Evolutionary conservation across 2,329 filamentous ascomycete species (phyloP), one percentile per base, ranked within the genome.

Genomic region (Phyllosticta citribraziliensis): DNA sequence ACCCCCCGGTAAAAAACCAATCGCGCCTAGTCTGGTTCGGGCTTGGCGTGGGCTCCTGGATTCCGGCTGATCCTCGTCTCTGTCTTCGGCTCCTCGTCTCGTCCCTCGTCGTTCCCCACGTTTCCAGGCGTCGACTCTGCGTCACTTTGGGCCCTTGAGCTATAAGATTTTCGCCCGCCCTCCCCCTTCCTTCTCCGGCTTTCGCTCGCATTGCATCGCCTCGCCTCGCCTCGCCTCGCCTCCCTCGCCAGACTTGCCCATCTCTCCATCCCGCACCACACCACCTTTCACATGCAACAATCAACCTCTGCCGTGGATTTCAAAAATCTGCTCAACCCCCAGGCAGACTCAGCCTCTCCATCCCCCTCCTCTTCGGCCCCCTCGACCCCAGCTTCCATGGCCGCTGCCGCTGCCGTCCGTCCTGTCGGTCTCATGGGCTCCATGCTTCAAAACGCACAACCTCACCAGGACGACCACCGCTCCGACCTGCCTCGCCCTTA

Each of bases 401-500:
- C 62, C 60, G 74, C 75, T 64, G 74, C 78, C 60, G 75, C 78
- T 66, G 72, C 76, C 61, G 76, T 79, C 66, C 75, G 76, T 69
- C 74, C 76, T 62, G 76, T 79, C 66, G 75, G 76, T 69, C 74
- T 77, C 65, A 76, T 78, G 74, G 75, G 73, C 74, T 84, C 69
- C 76, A 85, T 72, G 78, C 85, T 77, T 79, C 86, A 70, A 82
- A 88, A 85, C 64, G 69, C 67, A 35, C 82, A 71, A 61, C 67
- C 70, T 56, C 60, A 61, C 55, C 71, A 73, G 64, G 72, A 75
- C 66, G 82, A 86, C 62, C 84, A 89, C 70, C 84, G 76, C 76
- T 90, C 82, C 80, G 93, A 97, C 76, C 84, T 97, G 59, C 94
- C 94, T 63, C 87, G 94, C 61, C 93, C 93, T 0, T 99, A 99